A percentile compares a stretch with the other conserved stretches of the same genome.
phyloP scores from a whole-genome alignment of 805 yeast species.

The Candida peoriensis region DNA sequence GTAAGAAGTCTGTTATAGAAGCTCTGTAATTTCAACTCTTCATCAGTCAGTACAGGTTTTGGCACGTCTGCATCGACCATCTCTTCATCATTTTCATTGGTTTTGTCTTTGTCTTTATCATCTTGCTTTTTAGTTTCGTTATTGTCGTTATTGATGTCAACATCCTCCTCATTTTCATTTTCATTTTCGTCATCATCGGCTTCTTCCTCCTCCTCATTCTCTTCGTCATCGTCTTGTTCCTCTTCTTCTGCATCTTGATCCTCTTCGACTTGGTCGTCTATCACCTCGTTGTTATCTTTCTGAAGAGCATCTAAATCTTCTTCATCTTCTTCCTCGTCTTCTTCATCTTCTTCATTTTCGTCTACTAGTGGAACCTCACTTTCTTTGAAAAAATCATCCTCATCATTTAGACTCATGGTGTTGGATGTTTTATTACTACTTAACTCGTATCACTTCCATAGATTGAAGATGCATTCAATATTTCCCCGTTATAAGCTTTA shows the following conservation, averaged over 20 bases:
- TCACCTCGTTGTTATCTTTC: conserved; percentile 16
- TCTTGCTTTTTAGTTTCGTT: conserved; percentile 13
- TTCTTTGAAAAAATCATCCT: conserved; percentile 22
- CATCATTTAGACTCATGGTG: conserved; percentile 12
- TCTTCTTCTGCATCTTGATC: conserved; percentile 6
- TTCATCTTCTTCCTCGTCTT: conserved; percentile 22
- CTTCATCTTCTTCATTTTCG: conserved; percentile 24
- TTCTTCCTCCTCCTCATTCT: conserved; percentile 23
- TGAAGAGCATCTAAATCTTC: conserved; percentile 25
- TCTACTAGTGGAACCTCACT: conserved; percentile 18
- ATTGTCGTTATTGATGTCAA: conserved; percentile 19
- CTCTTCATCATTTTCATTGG: conserved; percentile 3
- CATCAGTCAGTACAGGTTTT: conserved; percentile 5
- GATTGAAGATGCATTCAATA: no score
- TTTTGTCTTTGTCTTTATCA: conserved; percentile 6
- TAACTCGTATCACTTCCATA: no score
- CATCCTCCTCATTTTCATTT: conserved; percentile 25
- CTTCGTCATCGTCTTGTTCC: conserved; percentile 15
- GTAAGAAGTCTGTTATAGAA: conserved; percentile 29
- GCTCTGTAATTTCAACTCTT: conserved; percentile 11
- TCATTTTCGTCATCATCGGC: conserved; percentile 26
- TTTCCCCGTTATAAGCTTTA: no score
- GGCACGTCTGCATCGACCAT: background rate
- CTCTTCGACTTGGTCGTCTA: conserved; percentile 13
- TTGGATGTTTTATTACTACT: no score